phyloP scores from a whole-genome alignment of 345 rosid genomes.

The Bruguiera sexangula region DNA sequence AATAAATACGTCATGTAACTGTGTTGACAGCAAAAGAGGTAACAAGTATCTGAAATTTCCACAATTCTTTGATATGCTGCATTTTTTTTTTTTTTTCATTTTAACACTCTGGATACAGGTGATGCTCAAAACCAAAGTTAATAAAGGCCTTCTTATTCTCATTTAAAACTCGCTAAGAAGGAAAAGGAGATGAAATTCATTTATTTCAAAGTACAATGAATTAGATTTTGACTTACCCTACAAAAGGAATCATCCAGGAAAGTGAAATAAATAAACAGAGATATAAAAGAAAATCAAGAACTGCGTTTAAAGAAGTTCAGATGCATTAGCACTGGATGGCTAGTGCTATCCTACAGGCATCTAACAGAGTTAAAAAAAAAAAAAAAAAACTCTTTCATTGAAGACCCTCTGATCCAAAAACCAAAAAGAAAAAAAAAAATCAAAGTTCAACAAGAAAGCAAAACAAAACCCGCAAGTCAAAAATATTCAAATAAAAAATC shows the following conservation, averaged over 20 bases:
- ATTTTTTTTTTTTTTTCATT: background rate
- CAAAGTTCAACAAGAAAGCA: constrained; percentile 7
- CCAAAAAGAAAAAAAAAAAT: constrained; percentile 6
- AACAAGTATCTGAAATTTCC: constrained; percentile 2
- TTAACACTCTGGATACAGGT: background rate
- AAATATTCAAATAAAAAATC: constrained; percentile 9
- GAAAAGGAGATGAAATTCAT: constrained; percentile 15
- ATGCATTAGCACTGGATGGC: constrained; percentile 6
- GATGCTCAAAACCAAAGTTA: too few species aligned
- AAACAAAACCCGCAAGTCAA: background rate
- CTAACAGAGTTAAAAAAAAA: constrained; percentile 4
- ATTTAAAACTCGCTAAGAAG: constrained; percentile 15
- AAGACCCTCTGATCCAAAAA: background rate
- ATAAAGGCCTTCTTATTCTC: constrained; percentile 3
- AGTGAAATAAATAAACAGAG: background rate
- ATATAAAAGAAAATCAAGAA: constrained; percentile 16
- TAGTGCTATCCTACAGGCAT: constrained; percentile 3
- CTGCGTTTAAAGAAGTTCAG: constrained; percentile 5
- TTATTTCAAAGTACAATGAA: constrained; percentile 4
- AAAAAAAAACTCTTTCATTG: constrained; percentile 1
- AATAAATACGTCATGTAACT: constrained; percentile 19
- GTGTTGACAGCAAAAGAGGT: constrained; percentile 4
- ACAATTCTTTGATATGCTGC: background rate
- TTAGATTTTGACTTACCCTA: constrained; percentile 25
- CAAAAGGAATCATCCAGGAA: constrained; percentile 6